Evolutionary conservation across 352 stramenopile species (phyloP).

Genomic region (Peronospora tabacina): DNA sequence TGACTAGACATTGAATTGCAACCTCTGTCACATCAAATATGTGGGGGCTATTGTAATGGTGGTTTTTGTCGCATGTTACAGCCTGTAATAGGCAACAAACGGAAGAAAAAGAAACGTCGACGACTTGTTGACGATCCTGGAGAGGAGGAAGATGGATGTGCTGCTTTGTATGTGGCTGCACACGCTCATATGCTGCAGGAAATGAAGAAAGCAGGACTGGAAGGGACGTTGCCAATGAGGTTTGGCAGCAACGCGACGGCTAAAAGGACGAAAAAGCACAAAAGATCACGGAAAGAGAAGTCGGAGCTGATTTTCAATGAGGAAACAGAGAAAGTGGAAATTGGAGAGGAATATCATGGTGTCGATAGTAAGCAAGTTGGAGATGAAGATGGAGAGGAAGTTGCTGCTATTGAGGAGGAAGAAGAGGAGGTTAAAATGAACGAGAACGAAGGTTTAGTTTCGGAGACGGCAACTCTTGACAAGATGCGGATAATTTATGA

Average conservation of each 20-base stretch:
- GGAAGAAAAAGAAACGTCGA: conserved; percentile 27
- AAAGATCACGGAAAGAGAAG: conserved; percentile 9
- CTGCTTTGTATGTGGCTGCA: conserved; percentile 45
- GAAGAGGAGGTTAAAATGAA: neutral
- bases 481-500: conserved; percentile 62
- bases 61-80: conserved; percentile 2
- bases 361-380: conserved; percentile 1
- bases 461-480: conserved; percentile 28
- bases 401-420: neutral
- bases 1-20: neutral
- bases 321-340: neutral
- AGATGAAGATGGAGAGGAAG: neutral
- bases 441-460: neutral
- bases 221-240: conserved; percentile 43
- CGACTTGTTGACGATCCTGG: neutral
- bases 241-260: conserved; percentile 30
- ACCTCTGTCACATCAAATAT: too few relatives aligned
- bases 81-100: conserved; percentile 17
- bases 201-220: conserved; percentile 52
- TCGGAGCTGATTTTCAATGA: neutral
- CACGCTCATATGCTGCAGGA: conserved; percentile 47
- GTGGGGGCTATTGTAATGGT: neutral
- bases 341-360: neutral
- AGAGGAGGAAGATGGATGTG: conserved; percentile 13
- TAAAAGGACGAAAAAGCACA: conserved; percentile 22